A percentile compares a stretch with the other conserved stretches of the same genome.
Evolutionary conservation across 495 filamentous ascomycete genomes (phyloP).

Genomic region (Xylaria cubensis): DNA sequence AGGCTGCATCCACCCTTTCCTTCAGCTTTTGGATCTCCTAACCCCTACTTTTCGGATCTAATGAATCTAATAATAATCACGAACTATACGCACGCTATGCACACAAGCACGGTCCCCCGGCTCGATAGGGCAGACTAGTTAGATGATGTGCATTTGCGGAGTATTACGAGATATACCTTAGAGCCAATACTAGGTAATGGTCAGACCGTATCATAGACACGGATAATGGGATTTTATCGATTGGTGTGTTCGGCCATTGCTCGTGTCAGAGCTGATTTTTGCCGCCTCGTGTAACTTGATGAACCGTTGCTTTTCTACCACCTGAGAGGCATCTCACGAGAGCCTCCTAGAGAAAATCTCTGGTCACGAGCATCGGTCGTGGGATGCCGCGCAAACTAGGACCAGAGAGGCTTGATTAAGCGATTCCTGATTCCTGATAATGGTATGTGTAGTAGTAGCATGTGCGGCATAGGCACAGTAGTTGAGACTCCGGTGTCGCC

Average conservation of each 20-base stretch:
- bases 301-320: not conserved
- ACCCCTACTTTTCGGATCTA: slow-evolving; percentile 2
- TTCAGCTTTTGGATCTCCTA: not conserved
- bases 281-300: slow-evolving; percentile 15
- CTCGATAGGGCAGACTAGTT: not conserved
- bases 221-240: not conserved
- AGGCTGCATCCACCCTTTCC: slow-evolving; percentile 10
- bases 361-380: slow-evolving; percentile 7
- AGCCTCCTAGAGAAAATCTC: not conserved
- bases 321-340: slow-evolving; percentile 13
- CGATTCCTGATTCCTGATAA: not conserved
- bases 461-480: not conserved
- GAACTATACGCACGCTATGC: not conserved
- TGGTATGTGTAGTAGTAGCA: not conserved
- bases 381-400: slow-evolving; percentile 4
- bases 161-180: slow-evolving; percentile 5
- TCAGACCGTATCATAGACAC: slow-evolving; percentile 12
- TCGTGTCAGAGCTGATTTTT: slow-evolving; percentile 7
- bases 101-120: not conserved
- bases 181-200: not conserved
- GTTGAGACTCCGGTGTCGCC: slow-evolving; percentile 17
- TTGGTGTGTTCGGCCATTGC: not conserved
- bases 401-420: slow-evolving; percentile 1
- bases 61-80: slow-evolving; percentile 14
- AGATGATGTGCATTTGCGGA: slow-evolving; percentile 22